These are phyloP conservation scores for Daldinia loculata DNA, from an alignment of 495 filamentous ascomycete species.

Conservation along the genomic window DNA sequence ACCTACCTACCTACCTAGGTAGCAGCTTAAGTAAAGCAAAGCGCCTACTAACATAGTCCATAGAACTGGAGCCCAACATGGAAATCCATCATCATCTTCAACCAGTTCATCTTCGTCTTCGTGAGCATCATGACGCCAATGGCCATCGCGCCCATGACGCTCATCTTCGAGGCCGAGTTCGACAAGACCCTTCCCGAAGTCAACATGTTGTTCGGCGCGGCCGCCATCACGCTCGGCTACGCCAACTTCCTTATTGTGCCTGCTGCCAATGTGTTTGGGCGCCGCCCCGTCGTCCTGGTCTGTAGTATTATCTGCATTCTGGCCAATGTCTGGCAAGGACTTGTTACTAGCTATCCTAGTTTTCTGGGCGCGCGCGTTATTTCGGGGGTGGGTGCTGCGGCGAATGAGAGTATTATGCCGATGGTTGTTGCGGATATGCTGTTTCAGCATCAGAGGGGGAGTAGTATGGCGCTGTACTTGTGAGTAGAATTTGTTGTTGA, in stretches of 20 bases:
- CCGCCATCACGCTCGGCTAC: conserved; percentile 69
- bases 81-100: conserved; percentile 57
- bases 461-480: conserved; percentile 71
- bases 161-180: conserved; percentile 64
- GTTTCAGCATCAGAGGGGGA: conserved; percentile 70
- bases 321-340: conserved; percentile 67
- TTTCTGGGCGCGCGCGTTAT: conserved; percentile 70
- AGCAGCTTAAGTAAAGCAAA: background rate
- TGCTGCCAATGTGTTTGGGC: conserved; percentile 65
- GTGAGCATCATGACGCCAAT: conserved; percentile 67
- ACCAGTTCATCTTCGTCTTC: conserved; percentile 61
- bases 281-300: conserved; percentile 65
- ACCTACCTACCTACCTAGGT: too few species aligned
- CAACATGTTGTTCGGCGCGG: conserved; percentile 63
- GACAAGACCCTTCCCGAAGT: conserved; percentile 60
- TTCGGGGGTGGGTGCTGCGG: conserved; percentile 68
- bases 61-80: conserved; percentile 52
- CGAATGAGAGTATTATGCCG: conserved; percentile 65
- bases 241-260: conserved; percentile 73
- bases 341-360: conserved; percentile 63
- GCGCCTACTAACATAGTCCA: background rate
- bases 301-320: conserved; percentile 65
- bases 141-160: conserved; percentile 66
- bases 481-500: conserved; percentile 46
- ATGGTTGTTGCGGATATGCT: conserved; percentile 69